Base-by-base conservation (phyloP, 306 rosid genomes). In the Fragaria ananassa region DNA sequence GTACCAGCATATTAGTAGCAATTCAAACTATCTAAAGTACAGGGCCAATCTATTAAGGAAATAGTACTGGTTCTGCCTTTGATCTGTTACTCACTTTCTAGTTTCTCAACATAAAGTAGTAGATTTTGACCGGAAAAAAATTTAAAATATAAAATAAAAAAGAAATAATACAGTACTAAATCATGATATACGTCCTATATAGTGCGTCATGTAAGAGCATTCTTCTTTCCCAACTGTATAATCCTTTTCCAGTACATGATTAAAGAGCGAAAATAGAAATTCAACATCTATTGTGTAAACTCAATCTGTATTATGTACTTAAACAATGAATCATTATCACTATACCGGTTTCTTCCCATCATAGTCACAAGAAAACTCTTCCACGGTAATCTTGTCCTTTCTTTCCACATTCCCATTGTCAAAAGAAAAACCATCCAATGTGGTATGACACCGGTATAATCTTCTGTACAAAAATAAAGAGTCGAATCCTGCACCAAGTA, bases 341-440 rank as follows among this genome's bases (percentile, higher is more conserved):
- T 42, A 81, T 90, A 95, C 97, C 89, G 97, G 99, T 87, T 90
- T 89, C 85, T 90, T 95, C 35, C 88, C 88, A 78, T 95, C 99
- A 73, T 88, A 90, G 57, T 84, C 81, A 10, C 68, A 56, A 76
- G 69, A 65, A 79, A 95, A 95, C 60, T 83, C 92, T 78, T 90
- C 81, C 65, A 84, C 17, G 50, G 96, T 78, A 68, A 85, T 69
- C 39, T 87, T 81, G 10, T 81, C 80, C 79, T 78, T 83, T 82
- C 99, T 92, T 82, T 89, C 92, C 78, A 95, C 92, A 63, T 87
- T 92, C 67, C 97, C 97, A 41, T 72, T 74, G 44, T 90, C 97
- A 70, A 87, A 79, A 78, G 82, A 75, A 85, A 90, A 95, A 25
- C 88, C 75, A 77, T 81, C 86, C 91, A 95, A 88, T 80, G 91